A percentile compares a stretch with the other conserved stretches of the same genome.
Conservation (phyloP, 495 filamentous ascomycete genomes). For the Trichoderma parareesei region DNA sequence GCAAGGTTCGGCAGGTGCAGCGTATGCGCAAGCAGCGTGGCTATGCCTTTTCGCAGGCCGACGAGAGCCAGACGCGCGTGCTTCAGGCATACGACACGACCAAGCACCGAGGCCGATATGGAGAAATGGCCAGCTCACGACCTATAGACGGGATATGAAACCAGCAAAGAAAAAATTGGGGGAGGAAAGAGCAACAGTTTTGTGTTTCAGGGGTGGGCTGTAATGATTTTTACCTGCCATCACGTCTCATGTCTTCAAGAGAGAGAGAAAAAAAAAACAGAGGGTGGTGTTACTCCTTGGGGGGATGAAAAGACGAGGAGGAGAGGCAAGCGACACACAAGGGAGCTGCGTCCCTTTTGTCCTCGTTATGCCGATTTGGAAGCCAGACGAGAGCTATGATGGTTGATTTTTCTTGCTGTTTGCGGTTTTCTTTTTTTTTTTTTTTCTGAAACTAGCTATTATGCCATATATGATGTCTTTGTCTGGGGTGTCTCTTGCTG, state of each 20-base stretch:
- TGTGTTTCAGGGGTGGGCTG: neutral
- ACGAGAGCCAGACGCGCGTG: conserved; percentile 88
- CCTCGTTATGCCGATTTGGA: neutral
- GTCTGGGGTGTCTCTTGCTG: neutral
- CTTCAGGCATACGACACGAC: conserved; percentile 98
- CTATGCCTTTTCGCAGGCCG: conserved; percentile 96
- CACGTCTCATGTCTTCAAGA: neutral
- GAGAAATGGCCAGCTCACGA: conserved; percentile 76
- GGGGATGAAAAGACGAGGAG: neutral
- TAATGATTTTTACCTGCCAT: neutral
- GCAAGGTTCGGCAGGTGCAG: conserved; percentile 97
- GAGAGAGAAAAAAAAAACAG: neutral
- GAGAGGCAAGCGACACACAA: neutral
- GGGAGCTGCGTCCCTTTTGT: neutral
- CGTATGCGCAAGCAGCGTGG: conserved; percentile 98
- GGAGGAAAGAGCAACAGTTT: no score
- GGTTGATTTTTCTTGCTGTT: neutral
- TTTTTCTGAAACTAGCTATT: neutral
- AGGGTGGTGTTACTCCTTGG: neutral
- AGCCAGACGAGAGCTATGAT: conserved; percentile 6
- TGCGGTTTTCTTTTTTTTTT: neutral
- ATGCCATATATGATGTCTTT: neutral
- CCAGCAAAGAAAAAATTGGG: neutral
- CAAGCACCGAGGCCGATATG: conserved; percentile 79
- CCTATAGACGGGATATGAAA: conserved; percentile 10